phyloP scores from a whole-genome alignment of 345 rosid genomes.

The Crucihimalaya himalaica region DNA sequence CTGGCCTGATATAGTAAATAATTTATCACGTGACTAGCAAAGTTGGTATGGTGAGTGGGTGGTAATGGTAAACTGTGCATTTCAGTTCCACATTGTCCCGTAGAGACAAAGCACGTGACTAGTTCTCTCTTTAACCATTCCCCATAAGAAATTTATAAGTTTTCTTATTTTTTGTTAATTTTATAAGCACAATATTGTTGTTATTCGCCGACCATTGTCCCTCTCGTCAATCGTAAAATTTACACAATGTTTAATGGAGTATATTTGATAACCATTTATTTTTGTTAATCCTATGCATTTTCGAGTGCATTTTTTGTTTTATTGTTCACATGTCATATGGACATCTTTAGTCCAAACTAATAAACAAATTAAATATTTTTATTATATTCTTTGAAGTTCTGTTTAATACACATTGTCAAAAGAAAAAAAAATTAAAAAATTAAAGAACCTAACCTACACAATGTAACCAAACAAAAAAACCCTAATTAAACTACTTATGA shows the following conservation, averaged over 20 bases:
- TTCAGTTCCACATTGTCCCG: conserved; percentile 8
- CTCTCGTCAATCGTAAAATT: background rate
- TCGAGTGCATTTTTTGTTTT: background rate
- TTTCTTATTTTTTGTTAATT: no score
- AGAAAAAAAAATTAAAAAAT: background rate
- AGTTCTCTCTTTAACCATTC: background rate
- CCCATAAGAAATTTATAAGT: background rate
- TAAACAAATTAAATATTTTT: no score
- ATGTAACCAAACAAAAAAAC: background rate
- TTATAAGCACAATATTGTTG: no score
- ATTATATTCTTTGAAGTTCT: no score
- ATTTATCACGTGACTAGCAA: conserved; percentile 23
- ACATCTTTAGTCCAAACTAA: no score
- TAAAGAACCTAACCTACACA: background rate
- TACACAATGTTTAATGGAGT: no score
- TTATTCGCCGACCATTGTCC: conserved; percentile 23
- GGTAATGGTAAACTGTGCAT: conserved; percentile 34
- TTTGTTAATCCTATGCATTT: background rate
- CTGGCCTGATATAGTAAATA: background rate
- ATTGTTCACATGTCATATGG: background rate
- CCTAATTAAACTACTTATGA: background rate
- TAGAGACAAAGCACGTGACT: conserved; percentile 27
- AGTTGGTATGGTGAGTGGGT: background rate
- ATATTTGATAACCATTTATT: no score
- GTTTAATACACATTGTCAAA: background rate